Conservation (phyloP, 2,329 filamentous ascomycete genomes). For the Neofusicoccum parvum region DNA sequence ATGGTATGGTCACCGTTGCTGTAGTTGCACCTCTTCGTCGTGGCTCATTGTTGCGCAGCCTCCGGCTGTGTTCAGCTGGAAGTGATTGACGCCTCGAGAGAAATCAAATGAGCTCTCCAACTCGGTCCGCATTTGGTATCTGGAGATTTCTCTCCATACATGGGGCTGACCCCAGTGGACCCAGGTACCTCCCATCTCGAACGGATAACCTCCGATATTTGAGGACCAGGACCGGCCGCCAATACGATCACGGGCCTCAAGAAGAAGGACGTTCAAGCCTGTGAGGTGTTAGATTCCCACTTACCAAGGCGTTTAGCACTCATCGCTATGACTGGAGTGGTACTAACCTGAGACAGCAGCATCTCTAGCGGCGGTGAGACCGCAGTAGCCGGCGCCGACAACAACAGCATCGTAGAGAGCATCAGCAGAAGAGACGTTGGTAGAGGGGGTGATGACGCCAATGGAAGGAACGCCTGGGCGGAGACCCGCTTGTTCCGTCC, state of each 20-base stretch:
- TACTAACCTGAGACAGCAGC: conserved; percentile 29
- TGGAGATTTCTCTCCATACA: conserved; percentile 42
- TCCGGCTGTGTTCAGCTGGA: conserved; percentile 38
- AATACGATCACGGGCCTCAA: conserved; percentile 47
- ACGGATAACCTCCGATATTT: conserved; percentile 31
- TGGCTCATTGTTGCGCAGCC: conserved; percentile 42
- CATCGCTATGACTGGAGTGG: conserved; percentile 19
- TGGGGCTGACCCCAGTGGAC: conserved; percentile 39
- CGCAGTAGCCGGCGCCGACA: conserved; percentile 31
- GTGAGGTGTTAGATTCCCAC: not conserved
- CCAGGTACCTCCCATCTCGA: conserved; percentile 50
- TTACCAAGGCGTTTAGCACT: no score
- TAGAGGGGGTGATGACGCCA: conserved; percentile 26
- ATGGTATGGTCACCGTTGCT: not conserved
- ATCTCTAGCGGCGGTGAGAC: conserved; percentile 31
- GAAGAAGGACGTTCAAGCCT: conserved; percentile 6
- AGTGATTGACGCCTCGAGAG: conserved; percentile 47
- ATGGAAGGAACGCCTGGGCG: conserved; percentile 28
- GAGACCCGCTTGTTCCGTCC: conserved; percentile 27
- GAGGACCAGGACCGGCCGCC: conserved; percentile 47
- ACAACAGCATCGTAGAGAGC: conserved; percentile 29
- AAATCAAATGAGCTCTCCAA: conserved; percentile 42
- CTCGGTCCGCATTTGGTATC: conserved; percentile 46
- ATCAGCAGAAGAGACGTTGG: conserved; percentile 24
- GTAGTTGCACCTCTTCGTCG: conserved; percentile 40